Conservation (phyloP, 768 basidiomycete species). For the Lactarius pseudohatsudake region DNA sequence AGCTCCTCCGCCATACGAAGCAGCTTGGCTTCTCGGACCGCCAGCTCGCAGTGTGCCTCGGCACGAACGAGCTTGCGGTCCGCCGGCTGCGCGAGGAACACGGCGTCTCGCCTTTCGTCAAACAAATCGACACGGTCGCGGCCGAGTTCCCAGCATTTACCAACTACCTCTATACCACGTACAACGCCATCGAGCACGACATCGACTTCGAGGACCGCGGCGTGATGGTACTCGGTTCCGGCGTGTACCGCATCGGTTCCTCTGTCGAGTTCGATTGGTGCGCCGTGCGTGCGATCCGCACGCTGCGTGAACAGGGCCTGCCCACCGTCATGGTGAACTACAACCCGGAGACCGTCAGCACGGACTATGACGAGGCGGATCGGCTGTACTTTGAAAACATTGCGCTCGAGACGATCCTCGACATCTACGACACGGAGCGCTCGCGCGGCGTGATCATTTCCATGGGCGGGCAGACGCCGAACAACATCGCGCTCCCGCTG, state of each 20-base stretch:
- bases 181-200: slow-evolving; percentile 96
- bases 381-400: slow-evolving; percentile 99
- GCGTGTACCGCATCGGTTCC: slow-evolving; percentile 97
- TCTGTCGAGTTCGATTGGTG: slow-evolving; percentile 99
- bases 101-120: slow-evolving; percentile 85
- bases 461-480: slow-evolving; percentile 98
- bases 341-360: slow-evolving; percentile 98
- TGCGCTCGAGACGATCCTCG: slow-evolving; percentile 91
- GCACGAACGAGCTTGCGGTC: slow-evolving; percentile 91
- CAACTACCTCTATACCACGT: slow-evolving; percentile 98
- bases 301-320: slow-evolving; percentile 89
- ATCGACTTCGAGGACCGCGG: slow-evolving; percentile 86
- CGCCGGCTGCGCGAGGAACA: slow-evolving; percentile 85
- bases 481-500: slow-evolving; percentile 96
- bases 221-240: slow-evolving; percentile 96
- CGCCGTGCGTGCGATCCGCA: slow-evolving; percentile 95
- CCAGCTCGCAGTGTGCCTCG: slow-evolving; percentile 78
- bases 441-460: slow-evolving; percentile 92
- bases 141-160: slow-evolving; percentile 99
- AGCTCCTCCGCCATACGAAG: slow-evolving; percentile 78
- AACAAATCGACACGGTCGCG: slow-evolving; percentile 99
- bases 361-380: slow-evolving; percentile 98
- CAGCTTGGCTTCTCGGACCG: slow-evolving; percentile 96
- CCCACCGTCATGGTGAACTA: slow-evolving; percentile 99
- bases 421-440: slow-evolving; percentile 91